phyloP scores from a whole-genome alignment of 2,329 filamentous ascomycete species.

The Colletotrichum sp. region DNA sequence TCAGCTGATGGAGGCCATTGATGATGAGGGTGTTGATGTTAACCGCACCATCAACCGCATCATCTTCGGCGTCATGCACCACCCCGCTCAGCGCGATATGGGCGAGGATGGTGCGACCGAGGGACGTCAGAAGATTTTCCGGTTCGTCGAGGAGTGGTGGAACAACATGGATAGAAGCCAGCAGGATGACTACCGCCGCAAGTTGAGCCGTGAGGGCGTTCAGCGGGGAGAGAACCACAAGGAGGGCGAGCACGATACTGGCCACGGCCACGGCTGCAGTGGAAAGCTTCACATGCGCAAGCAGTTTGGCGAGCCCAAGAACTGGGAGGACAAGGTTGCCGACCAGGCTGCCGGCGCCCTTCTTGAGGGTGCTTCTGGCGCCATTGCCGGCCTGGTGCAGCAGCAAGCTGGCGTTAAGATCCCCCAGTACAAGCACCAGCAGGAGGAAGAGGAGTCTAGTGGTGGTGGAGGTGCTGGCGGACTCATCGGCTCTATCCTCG shows the following conservation, averaged over 20 bases:
- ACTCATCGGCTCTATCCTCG: slow-evolving; percentile 73
- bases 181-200: slow-evolving; percentile 71
- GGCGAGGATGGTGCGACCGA: slow-evolving; percentile 75
- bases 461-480: slow-evolving; percentile 72
- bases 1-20: slow-evolving; percentile 87
- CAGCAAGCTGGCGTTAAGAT: slow-evolving; percentile 51
- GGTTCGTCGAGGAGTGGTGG: slow-evolving; percentile 87
- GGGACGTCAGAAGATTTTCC: slow-evolving; percentile 78
- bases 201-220: slow-evolving; percentile 82
- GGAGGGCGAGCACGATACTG: slow-evolving; percentile 81
- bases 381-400: slow-evolving; percentile 50
- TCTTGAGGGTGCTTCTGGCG: slow-evolving; percentile 62
- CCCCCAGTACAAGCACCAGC: slow-evolving; percentile 31
- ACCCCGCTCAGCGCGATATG: slow-evolving; percentile 77
- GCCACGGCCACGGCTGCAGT: slow-evolving; percentile 83
- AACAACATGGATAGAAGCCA: slow-evolving; percentile 64
- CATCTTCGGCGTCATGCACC: slow-evolving; percentile 83
- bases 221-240: slow-evolving; percentile 83
- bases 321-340: slow-evolving; percentile 61
- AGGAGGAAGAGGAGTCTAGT: slow-evolving; percentile 56
- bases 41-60: slow-evolving; percentile 77
- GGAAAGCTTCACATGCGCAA: slow-evolving; percentile 82
- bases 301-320: slow-evolving; percentile 56
- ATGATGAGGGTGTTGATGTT: slow-evolving; percentile 75
- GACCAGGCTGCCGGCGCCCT: slow-evolving; percentile 61